These are phyloP conservation scores for Salvia sclarea DNA, from an alignment of 305 asterid genomes.

Conservation along the genomic window DNA sequence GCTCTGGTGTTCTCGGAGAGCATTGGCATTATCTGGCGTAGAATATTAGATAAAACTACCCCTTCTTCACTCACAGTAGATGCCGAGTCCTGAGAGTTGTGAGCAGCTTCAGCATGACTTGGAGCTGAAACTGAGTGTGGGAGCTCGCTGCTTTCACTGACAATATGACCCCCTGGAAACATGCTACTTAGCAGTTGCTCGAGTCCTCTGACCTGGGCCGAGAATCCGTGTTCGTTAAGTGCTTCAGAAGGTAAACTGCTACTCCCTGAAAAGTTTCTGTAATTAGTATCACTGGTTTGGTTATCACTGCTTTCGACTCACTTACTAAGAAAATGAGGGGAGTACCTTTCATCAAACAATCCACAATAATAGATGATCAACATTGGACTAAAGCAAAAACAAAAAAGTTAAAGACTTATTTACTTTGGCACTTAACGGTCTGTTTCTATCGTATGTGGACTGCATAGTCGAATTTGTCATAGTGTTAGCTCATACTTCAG, in stretches of 20 bases:
- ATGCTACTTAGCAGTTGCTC: conserved; percentile 61
- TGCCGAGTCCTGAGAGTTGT: conserved; percentile 44
- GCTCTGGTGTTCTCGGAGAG: conserved; percentile 41
- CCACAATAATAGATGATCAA: not conserved
- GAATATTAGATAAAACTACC: conserved; percentile 44
- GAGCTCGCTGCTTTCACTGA: conserved; percentile 32
- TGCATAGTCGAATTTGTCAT: not conserved
- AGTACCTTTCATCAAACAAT: not conserved
- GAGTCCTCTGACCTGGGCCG: conserved; percentile 51
- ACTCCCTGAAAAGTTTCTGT: conserved; percentile 39
- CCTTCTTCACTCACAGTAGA: conserved; percentile 51
- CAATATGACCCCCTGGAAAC: conserved; percentile 50
- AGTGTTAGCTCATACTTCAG: not conserved
- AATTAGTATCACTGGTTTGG: not conserved
- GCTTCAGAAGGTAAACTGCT: conserved; percentile 42
- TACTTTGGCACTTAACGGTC: not conserved
- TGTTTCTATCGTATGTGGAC: not conserved
- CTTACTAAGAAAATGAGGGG: not conserved
- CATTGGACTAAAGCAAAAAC: not conserved
- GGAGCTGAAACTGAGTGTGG: conserved; percentile 37
- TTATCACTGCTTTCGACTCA: not conserved
- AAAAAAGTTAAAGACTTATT: not conserved
- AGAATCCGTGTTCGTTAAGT: conserved; percentile 45
- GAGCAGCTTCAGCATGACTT: conserved; percentile 41
- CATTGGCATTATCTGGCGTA: conserved; percentile 56